phyloP scores from a whole-genome alignment of 768 basidiomycete genomes.

The Hortiboletus campestris region DNA sequence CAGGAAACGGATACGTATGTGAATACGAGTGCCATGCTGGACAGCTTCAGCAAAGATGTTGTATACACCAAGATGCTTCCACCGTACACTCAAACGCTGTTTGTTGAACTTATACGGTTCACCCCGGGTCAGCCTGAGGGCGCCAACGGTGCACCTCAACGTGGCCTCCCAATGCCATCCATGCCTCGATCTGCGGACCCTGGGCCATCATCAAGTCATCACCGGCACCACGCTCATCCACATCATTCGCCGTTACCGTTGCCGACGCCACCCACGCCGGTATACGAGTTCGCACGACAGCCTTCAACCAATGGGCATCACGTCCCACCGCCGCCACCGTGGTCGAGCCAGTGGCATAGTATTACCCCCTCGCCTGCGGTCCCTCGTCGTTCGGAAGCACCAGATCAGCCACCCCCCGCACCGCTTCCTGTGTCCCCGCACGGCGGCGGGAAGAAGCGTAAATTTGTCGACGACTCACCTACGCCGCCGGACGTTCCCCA shows the following conservation, averaged over 20 bases:
- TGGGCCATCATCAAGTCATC: conserved; percentile 30
- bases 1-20: conserved; percentile 60
- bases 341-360: conserved; percentile 34
- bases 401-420: conserved; percentile 17
- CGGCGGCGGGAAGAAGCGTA: conserved; percentile 34
- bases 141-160: conserved; percentile 18
- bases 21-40: conserved; percentile 70
- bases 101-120: conserved; percentile 66
- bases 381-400: conserved; percentile 24
- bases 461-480: conserved; percentile 35
- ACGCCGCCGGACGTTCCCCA: conserved; percentile 20
- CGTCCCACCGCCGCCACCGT: conserved; percentile 34
- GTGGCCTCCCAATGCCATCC: conserved; percentile 13
- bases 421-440: conserved; percentile 28
- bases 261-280: conserved; percentile 35
- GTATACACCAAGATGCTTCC: conserved; percentile 65
- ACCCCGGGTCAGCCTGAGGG: conserved; percentile 32
- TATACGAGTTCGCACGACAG: conserved; percentile 32
- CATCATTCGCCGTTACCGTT: conserved; percentile 32
- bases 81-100: conserved; percentile 64
- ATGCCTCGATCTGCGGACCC: conserved; percentile 26
- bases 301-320: conserved; percentile 34
- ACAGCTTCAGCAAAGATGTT: conserved; percentile 68
- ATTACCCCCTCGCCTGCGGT: conserved; percentile 13
- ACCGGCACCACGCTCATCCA: conserved; percentile 28